A percentile compares a stretch with the other conserved stretches of the same genome.
These are phyloP conservation scores for Fusarium cicatricum DNA, from an alignment of 2,329 filamentous ascomycete species.

Conservation along the genomic window DNA sequence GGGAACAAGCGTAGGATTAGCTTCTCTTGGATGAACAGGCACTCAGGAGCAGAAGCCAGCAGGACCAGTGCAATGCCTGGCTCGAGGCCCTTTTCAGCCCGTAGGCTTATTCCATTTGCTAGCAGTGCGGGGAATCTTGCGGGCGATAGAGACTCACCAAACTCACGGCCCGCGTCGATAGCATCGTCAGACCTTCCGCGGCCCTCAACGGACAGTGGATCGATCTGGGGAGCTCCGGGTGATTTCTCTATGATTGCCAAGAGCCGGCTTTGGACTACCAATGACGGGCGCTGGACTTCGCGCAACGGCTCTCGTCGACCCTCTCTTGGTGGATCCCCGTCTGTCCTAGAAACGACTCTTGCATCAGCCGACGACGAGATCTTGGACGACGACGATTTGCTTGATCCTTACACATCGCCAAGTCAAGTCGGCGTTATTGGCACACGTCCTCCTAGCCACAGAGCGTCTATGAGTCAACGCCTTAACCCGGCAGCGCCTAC, in stretches of 20 bases:
- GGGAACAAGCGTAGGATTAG: conserved; percentile 65
- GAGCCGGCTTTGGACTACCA: conserved; percentile 71
- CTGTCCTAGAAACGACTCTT: conserved; percentile 65
- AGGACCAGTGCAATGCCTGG: conserved; percentile 42
- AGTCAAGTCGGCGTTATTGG: conserved; percentile 78
- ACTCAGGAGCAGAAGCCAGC: conserved; percentile 55
- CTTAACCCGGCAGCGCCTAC: conserved; percentile 91
- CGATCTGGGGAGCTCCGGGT: conserved; percentile 72
- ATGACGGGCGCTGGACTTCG: conserved; percentile 61
- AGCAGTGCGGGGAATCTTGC: conserved; percentile 59
- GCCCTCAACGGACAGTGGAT: conserved; percentile 80
- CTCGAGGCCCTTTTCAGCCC: conserved; percentile 51
- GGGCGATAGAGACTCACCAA: conserved; percentile 64
- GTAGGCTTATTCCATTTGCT: conserved; percentile 57
- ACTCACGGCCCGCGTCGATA: conserved; percentile 73
- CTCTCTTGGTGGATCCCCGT: conserved; percentile 80
- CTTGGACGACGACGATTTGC: conserved; percentile 63
- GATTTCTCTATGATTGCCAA: conserved; percentile 57
- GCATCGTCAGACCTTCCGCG: conserved; percentile 76
- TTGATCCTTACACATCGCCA: conserved; percentile 61
- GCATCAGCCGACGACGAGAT: conserved; percentile 72
- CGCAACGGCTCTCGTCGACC: conserved; percentile 81
- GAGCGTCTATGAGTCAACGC: conserved; percentile 61
- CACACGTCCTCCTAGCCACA: conserved; percentile 67
- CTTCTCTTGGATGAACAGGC: conserved; percentile 68